Evolutionary conservation across 768 basidiomycete genomes (phyloP), one percentile per base, ranked within the genome.

Genomic region (Roridomyces roridus): DNA sequence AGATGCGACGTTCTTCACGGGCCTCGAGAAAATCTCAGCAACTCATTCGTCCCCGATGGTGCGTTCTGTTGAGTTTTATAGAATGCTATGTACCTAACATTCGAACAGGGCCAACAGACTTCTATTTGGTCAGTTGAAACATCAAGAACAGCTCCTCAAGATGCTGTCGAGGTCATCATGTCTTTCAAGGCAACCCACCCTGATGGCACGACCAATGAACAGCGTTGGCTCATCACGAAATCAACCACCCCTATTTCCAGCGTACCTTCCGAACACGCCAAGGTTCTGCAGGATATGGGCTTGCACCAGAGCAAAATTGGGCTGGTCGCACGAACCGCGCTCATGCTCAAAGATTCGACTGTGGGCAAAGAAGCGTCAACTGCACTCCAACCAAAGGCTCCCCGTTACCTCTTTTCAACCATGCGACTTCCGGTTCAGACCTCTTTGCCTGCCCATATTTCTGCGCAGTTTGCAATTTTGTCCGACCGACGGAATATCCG

Each of bases 401-500:
- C 35, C 26, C 29, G 52, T 46, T 58, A 34, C 21, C 52, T 68
- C 6, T 68, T 67, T 53, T 65, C 64, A 6, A 52, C 54, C 8
- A 37, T 68, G 41, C 64, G 56, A 20, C 60, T 68, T 25, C 67
- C 66, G 4, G 56, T 64, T 8, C 46, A 35, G 23, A 60, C 56
- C 8, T 59, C 67, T 2, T 31, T 68, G 24, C 57, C 67, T 3
- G 64, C 55, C 4, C 67, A 68, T 37, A 48, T 68, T 3, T 49
- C 62, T 11, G 66, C 66, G 9, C 54, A 50, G 28, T 68, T 65
- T 28, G 57, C 64, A 20, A 58, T 66, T 11, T 63, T 66, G 15
- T 61, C 60, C 6, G 64, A 65, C 45, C 53, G 67, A 20, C 57
- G 63, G 5, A 49, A 60, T 37, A 64, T 68, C 23, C 62, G 64